These are phyloP conservation scores for Barnettozyma botsteinii DNA, from an alignment of 805 yeast species.

Conservation along the genomic window DNA sequence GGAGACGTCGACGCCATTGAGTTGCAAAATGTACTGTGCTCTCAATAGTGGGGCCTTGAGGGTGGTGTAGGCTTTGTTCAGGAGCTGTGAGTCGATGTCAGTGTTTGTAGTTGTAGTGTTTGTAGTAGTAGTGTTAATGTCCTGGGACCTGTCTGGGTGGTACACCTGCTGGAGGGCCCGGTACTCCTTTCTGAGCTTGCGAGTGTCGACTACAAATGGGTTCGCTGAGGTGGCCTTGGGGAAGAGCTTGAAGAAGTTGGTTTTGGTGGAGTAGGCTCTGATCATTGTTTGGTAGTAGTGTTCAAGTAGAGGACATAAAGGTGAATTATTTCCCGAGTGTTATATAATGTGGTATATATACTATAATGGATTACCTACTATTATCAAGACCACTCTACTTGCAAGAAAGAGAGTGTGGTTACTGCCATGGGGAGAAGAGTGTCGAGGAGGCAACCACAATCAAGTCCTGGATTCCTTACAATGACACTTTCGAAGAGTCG, in stretches of 20 bases:
- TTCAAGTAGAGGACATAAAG: too few species aligned
- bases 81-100: constrained; percentile 29
- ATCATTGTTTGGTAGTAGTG: too few species aligned
- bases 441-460: constrained; percentile 31
- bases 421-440: constrained; percentile 44
- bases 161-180: constrained; percentile 61
- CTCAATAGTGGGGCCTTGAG: constrained; percentile 65
- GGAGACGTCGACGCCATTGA: constrained; percentile 45
- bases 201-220: constrained; percentile 57
- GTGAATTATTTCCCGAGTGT: too few species aligned
- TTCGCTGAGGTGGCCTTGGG: constrained; percentile 72
- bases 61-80: constrained; percentile 76
- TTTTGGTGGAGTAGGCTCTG: not conserved
- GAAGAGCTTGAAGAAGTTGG: constrained; percentile 54
- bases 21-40: constrained; percentile 51
- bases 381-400: constrained; percentile 43
- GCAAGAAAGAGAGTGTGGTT: constrained; percentile 61
- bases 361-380: too few species aligned
- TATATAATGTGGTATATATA: too few species aligned
- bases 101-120: constrained; percentile 5
- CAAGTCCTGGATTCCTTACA: constrained; percentile 28
- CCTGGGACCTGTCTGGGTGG: constrained; percentile 66
- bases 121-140: constrained; percentile 13
- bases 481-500: constrained; percentile 10
- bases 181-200: constrained; percentile 65